These are phyloP conservation scores for Aspergillus haitiensis DNA, from an alignment of 495 filamentous ascomycete genomes.

Conservation along the genomic window DNA sequence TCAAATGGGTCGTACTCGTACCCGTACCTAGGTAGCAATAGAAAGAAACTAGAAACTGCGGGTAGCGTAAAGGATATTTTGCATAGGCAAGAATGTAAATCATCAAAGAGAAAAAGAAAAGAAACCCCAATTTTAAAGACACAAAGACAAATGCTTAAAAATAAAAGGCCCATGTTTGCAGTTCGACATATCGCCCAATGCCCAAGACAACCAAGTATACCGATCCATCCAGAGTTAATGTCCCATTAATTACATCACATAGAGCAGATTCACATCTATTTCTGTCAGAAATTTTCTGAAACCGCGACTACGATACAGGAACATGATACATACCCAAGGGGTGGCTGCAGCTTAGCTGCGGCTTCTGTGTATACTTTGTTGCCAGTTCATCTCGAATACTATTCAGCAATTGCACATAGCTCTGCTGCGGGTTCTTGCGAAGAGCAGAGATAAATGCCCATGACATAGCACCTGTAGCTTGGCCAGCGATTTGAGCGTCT, in stretches of 20 bases:
- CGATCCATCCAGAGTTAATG: neutral
- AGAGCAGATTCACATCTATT: conserved; percentile 63
- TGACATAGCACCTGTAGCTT: conserved; percentile 97
- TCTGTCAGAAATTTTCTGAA: conserved; percentile 26
- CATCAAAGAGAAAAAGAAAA: neutral
- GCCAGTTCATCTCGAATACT: conserved; percentile 91
- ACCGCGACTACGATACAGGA: conserved; percentile 23
- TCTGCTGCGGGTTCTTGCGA: conserved; percentile 97
- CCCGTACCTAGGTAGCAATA: too few relatives aligned
- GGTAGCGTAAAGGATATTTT: too few relatives aligned
- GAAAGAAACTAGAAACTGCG: too few relatives aligned
- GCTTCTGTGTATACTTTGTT: conserved; percentile 90
- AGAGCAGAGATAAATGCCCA: conserved; percentile 94
- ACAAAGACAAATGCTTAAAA: conserved; percentile 3
- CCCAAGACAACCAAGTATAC: conserved; percentile 15
- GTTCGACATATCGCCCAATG: conserved; percentile 15
- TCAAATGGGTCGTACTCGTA: too few relatives aligned
- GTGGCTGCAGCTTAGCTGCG: conserved; percentile 94
- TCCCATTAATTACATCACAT: conserved; percentile 57
- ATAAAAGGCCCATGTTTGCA: neutral
- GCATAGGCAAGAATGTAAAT: too few relatives aligned
- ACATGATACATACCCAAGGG: conserved; percentile 71
- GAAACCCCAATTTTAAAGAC: conserved; percentile 1
- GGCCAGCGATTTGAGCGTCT: conserved; percentile 66
- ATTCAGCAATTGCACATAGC: conserved; percentile 93